Evolutionary conservation across 331 rosid species (phyloP).

Genomic region (Spiraea crenata): DNA sequence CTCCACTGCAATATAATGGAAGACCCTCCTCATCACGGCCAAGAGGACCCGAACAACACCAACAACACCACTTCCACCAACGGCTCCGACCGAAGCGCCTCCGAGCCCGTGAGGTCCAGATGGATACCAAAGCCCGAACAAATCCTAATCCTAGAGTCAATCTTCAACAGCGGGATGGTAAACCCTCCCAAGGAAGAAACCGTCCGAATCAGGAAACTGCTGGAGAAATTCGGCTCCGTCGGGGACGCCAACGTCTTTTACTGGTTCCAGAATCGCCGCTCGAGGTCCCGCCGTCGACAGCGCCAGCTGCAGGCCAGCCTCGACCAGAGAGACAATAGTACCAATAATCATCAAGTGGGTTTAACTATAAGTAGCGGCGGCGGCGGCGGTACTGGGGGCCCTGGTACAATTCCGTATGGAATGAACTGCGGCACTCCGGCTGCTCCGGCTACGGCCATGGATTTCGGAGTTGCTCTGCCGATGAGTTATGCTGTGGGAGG

Average conservation of each 20-base stretch:
- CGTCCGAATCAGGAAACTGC: conserved; percentile 65
- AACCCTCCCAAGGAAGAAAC: conserved; percentile 95
- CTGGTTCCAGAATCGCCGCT: conserved; percentile 98
- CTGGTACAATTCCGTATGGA: conserved; percentile 48
- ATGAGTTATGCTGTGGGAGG: conserved; percentile 14
- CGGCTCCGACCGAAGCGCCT: conserved; percentile 30
- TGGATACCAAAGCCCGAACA: conserved; percentile 97
- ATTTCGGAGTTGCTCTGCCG: conserved; percentile 30
- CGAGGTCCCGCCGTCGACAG: conserved; percentile 94
- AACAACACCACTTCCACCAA: conserved; percentile 29
- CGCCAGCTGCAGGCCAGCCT: conserved; percentile 71
- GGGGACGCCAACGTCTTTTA: conserved; percentile 95
- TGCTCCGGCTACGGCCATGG: conserved; percentile 13
- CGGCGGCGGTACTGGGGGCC: too few species aligned
- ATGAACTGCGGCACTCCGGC: neutral
- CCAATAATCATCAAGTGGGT: neutral
- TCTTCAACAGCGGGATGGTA: conserved; percentile 96
- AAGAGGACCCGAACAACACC: conserved; percentile 12
- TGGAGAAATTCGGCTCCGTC: conserved; percentile 82
- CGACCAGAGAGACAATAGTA: conserved; percentile 37
- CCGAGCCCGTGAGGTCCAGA: conserved; percentile 85
- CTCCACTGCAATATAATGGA: conserved; percentile 47
- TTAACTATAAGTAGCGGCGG: conserved; percentile 2
- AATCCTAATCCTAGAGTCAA: conserved; percentile 83
- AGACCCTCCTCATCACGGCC: conserved; percentile 27